A percentile compares a stretch with the other conserved stretches of the same genome.
These are phyloP conservation scores for Phallus indusiatus DNA, from an alignment of 768 basidiomycete genomes.

Conservation along the genomic window DNA sequence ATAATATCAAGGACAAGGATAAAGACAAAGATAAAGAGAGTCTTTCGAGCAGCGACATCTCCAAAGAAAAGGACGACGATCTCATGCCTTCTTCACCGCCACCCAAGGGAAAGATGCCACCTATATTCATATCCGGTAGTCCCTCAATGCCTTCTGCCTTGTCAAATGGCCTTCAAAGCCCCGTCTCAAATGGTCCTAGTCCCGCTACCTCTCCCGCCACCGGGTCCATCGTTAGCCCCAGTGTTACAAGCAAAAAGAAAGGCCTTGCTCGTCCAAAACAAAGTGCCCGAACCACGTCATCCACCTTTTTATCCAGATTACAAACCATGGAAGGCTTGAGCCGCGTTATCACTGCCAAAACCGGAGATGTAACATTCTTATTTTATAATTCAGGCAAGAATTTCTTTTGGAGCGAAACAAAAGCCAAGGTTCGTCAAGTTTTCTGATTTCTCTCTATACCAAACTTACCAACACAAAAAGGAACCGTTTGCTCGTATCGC, in stretches of 20 bases:
- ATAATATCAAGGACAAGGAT: slow-evolving; percentile 28
- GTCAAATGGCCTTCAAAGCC: neutral
- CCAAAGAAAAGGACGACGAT: slow-evolving; percentile 39
- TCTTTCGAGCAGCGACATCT: slow-evolving; percentile 75
- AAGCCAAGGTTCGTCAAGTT: slow-evolving; percentile 57
- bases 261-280: slow-evolving; percentile 68
- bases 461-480: slow-evolving; percentile 30
- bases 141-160: neutral
- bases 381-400: slow-evolving; percentile 85
- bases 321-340: slow-evolving; percentile 72
- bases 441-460: too few relatives aligned
- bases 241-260: slow-evolving; percentile 50
- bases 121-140: neutral
- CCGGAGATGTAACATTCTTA: slow-evolving; percentile 77
- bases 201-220: neutral
- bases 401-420: slow-evolving; percentile 79
- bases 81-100: slow-evolving; percentile 24
- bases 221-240: neutral
- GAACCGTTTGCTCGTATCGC: slow-evolving; percentile 80
- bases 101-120: slow-evolving; percentile 13
- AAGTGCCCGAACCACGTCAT: slow-evolving; percentile 83
- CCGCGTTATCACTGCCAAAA: slow-evolving; percentile 62
- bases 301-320: slow-evolving; percentile 83
- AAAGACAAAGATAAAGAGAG: slow-evolving; percentile 49
- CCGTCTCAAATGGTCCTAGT: neutral